phyloP scores from a whole-genome alignment of 768 basidiomycete genomes.

The Amanita muscaria region DNA sequence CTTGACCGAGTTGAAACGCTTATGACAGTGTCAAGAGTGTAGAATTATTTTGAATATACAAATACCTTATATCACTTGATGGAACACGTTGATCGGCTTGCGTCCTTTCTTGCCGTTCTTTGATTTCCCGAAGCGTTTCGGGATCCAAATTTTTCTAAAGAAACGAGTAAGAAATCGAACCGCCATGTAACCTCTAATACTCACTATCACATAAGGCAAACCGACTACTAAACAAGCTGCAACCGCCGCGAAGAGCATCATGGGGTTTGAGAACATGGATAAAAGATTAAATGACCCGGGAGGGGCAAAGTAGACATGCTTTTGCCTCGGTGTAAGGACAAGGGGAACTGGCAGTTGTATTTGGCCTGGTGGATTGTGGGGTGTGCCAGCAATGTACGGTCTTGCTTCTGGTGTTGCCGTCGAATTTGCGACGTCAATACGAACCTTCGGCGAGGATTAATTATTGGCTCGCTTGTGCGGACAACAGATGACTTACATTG shows the following conservation, averaged over 20 bases:
- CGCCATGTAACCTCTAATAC: slow-evolving; percentile 4
- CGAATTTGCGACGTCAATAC: slow-evolving; percentile 51
- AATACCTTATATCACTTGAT: slow-evolving; percentile 50
- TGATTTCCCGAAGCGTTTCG: slow-evolving; percentile 55
- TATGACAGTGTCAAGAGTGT: not conserved
- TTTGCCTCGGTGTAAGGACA: slow-evolving; percentile 42
- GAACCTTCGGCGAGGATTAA: slow-evolving; percentile 36
- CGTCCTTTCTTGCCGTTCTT: slow-evolving; percentile 50
- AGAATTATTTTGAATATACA: slow-evolving; percentile 17
- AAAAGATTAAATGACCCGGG: slow-evolving; percentile 65
- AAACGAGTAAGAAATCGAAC: slow-evolving; percentile 9
- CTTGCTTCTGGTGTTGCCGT: slow-evolving; percentile 36
- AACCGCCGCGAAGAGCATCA: slow-evolving; percentile 73
- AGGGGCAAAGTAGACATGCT: slow-evolving; percentile 57
- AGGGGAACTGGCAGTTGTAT: slow-evolving; percentile 56
- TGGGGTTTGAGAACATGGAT: slow-evolving; percentile 74
- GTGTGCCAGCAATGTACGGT: slow-evolving; percentile 62
- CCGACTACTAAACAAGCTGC: slow-evolving; percentile 60
- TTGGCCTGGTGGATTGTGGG: slow-evolving; percentile 48
- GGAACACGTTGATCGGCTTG: slow-evolving; percentile 46
- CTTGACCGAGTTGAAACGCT: slow-evolving; percentile 38
- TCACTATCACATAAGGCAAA: slow-evolving; percentile 71
- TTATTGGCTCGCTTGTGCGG: not conserved
- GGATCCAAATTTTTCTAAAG: slow-evolving; percentile 76
- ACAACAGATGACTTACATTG: slow-evolving; percentile 34